phyloP scores from a whole-genome alignment of 208 protist genomes.

The Leishmania braziliensis region DNA sequence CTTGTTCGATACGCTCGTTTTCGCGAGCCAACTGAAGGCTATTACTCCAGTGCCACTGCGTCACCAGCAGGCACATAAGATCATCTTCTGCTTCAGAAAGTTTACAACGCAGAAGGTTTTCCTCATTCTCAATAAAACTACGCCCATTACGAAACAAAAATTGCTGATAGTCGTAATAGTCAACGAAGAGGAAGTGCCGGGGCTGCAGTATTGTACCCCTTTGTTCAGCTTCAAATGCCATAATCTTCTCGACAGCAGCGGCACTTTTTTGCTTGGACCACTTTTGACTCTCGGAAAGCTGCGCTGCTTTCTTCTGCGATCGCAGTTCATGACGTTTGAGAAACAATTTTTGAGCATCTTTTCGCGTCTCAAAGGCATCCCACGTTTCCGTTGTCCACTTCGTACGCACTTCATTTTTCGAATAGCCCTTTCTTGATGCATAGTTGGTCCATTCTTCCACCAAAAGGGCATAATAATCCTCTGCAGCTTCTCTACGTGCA shows the following conservation, averaged over 20 bases:
- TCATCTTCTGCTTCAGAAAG: constrained; percentile 31
- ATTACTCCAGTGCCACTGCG: constrained; percentile 16
- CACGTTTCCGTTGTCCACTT: constrained; percentile 85
- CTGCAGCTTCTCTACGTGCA: constrained; percentile 42
- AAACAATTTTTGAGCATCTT: constrained; percentile 32
- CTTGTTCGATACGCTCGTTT: constrained; percentile 7
- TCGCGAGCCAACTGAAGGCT: constrained; percentile 4
- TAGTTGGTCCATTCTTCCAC: constrained; percentile 65
- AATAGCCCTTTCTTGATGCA: constrained; percentile 36
- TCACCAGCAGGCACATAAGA: constrained; percentile 20
- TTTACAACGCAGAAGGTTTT: constrained; percentile 43
- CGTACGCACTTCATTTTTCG: constrained; percentile 45
- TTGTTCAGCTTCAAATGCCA: constrained; percentile 38
- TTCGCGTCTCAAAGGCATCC: constrained; percentile 59
- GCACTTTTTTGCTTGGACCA: constrained; percentile 18
- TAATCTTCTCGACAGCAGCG: constrained; percentile 38
- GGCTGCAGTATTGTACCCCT: constrained; percentile 18
- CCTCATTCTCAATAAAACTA: constrained; percentile 33
- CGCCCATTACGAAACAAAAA: constrained; percentile 43
- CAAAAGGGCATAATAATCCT: constrained; percentile 66
- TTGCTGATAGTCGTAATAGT: constrained; percentile 71
- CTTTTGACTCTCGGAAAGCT: constrained; percentile 2
- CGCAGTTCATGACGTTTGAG: constrained; percentile 31
- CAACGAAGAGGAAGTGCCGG: constrained; percentile 55
- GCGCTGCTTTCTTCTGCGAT: constrained; percentile 26